Evolutionary conservation across 805 yeast genomes (phyloP).

Genomic region (Metschnikowia noctiluminum): DNA sequence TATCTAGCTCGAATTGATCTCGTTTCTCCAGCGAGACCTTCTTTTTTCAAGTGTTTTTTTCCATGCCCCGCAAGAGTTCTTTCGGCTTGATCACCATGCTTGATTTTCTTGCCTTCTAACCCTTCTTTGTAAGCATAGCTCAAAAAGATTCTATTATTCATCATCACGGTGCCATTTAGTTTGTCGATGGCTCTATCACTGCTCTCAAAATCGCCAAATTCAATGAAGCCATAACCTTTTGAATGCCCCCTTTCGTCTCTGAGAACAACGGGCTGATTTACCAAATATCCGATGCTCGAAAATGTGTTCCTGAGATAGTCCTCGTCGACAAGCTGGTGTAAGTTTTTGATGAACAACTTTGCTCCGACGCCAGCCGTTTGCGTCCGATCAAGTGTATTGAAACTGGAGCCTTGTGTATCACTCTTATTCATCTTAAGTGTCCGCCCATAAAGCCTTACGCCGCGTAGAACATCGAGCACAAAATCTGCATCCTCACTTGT

Average conservation of each 20-base stretch:
- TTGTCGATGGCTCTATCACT: conserved; percentile 70
- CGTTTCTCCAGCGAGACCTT: background rate
- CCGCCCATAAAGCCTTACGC: conserved; percentile 59
- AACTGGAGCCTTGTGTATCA: conserved; percentile 18
- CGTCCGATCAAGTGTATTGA: conserved; percentile 13
- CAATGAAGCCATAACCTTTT: conserved; percentile 65
- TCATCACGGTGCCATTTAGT: conserved; percentile 64
- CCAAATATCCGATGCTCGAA: conserved; percentile 62
- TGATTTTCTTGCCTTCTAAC: conserved; percentile 40
- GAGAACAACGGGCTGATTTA: conserved; percentile 47
- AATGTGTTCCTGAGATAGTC: conserved; percentile 55
- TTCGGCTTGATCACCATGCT: conserved; percentile 80
- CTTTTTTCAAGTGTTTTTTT: conserved; percentile 29
- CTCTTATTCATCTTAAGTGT: conserved; percentile 56
- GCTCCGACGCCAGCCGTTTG: conserved; percentile 43
- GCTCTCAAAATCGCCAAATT: conserved; percentile 58
- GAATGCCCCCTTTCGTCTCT: conserved; percentile 50
- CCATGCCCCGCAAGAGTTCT: conserved; percentile 68
- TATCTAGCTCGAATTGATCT: background rate
- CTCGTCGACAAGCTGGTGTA: conserved; percentile 66
- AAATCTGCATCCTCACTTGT: conserved; percentile 65
- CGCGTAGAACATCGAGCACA: conserved; percentile 56
- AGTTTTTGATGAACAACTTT: conserved; percentile 51
- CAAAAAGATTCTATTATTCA: conserved; percentile 60
- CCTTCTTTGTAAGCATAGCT: conserved; percentile 69